Percentiles rank a stretch among this genome's conserved stretches.
These are phyloP conservation scores for Leucocoprinus leucothites DNA, from an alignment of 768 basidiomycete species.

Conservation along the genomic window DNA sequence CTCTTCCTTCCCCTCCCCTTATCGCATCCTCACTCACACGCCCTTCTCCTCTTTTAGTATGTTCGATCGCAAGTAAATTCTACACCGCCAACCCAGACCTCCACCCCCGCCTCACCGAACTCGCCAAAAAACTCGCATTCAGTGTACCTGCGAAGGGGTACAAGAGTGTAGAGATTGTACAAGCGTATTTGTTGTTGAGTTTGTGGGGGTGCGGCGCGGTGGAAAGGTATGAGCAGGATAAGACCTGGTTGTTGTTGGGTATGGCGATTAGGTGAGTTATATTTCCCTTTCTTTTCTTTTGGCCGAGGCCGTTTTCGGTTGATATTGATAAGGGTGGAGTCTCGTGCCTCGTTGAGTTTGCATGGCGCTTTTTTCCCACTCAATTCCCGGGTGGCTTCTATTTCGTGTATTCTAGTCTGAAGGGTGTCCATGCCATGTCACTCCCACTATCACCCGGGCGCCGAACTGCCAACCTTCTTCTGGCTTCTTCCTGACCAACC, in stretches of 20 bases:
- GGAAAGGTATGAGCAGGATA: conserved; percentile 95
- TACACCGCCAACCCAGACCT: conserved; percentile 81
- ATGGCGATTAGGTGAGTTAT: conserved; percentile 72
- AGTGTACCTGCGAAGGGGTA: conserved; percentile 81
- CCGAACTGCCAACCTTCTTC: no score
- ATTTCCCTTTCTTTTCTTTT: no score
- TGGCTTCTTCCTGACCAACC: no score
- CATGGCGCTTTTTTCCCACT: background rate
- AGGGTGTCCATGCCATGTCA: no score
- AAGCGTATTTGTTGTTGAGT: conserved; percentile 87
- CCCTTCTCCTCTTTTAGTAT: conserved; percentile 60
- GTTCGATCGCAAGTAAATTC: conserved; percentile 92
- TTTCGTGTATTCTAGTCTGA: background rate
- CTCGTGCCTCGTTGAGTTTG: no score
- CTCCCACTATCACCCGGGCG: no score
- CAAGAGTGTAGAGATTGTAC: conserved; percentile 93
- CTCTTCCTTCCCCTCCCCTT: conserved; percentile 4
- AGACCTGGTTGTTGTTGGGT: conserved; percentile 87
- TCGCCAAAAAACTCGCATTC: conserved; percentile 87
- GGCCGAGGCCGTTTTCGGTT: no score
- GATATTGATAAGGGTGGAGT: no score
- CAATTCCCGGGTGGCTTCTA: background rate
- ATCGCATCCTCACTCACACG: conserved; percentile 5
- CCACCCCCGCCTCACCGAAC: conserved; percentile 72
- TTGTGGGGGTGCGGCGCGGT: conserved; percentile 94